Evolutionary conservation across 2,329 filamentous ascomycete genomes (phyloP), one percentile per base, ranked within the genome.

Genomic region (Massarina eburnea): DNA sequence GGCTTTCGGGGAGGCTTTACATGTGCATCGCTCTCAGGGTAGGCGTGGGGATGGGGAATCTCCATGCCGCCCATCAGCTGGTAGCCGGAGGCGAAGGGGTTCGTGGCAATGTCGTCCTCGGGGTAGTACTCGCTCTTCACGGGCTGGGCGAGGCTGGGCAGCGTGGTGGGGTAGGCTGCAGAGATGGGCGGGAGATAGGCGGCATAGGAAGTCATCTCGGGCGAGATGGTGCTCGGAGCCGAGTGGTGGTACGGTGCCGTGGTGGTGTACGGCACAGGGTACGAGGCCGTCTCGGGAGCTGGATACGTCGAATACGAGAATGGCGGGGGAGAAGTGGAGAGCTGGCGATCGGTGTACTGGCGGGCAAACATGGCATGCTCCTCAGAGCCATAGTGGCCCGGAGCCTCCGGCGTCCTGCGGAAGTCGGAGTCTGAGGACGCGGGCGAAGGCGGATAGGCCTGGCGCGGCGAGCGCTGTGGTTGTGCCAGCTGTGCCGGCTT

Each of bases 21-120:
- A 82, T 88, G 85, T 79, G 85, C 81, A 72, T 82, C 80, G 70
- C 82, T 81, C 58, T 83, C 76, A 67, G 86, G 81, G 75, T 88
- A 89, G 20, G 80, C 75, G 57, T 81, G 77, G 46, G 77, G 73
- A 48, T 76, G 72, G 64, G 78, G 78, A 58, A 86, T 80, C 58
- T 88, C 84, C 65, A 88, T 80, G 78, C 77, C 46, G 78, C 77
- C 46, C 51, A 86, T 77, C 58, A 83, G 85, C 55, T 78, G 76
- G 68, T 89, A 89, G 72, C 76, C 80, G 73, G 88, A 81, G 70
- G 84, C 87, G 63, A 83, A 83, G 5, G 84, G 80, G 55, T 79
- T 81, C 46, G 46, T 81, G 49, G 33, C 37, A 64, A 87, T 77
- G 43, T 80, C 76, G 53, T 85, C 82, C 55, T 78, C 76, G 46